phyloP scores from a whole-genome alignment of 1,284 basidiomycete genomes.

The Puccinia novopanici region DNA sequence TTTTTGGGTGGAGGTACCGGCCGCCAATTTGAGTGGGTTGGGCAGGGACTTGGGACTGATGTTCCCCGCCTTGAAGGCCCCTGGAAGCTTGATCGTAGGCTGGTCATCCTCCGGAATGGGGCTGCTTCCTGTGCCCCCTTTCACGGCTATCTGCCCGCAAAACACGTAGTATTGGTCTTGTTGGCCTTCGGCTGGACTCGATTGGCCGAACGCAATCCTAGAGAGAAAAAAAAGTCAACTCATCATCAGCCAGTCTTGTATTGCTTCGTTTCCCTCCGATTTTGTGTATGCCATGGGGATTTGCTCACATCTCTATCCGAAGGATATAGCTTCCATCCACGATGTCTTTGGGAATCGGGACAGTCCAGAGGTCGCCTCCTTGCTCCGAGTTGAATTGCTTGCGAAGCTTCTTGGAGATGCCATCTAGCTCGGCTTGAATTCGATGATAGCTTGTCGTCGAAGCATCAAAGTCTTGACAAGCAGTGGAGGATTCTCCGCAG shows the following conservation, averaged over 20 bases:
- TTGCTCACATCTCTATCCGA: slow-evolving; percentile 41
- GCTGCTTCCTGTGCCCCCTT: slow-evolving; percentile 1
- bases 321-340: slow-evolving; percentile 44
- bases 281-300: not conserved
- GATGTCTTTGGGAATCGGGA: slow-evolving; percentile 43
- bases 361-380: slow-evolving; percentile 35
- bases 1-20: not conserved
- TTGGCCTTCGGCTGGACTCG: slow-evolving; percentile 32
- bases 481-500: slow-evolving; percentile 25
- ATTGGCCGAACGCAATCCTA: slow-evolving; percentile 46
- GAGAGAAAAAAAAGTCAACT: not conserved
- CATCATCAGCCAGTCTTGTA: not conserved
- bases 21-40: not conserved
- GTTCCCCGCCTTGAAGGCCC: slow-evolving; percentile 38
- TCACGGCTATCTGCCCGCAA: slow-evolving; percentile 45
- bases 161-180: slow-evolving; percentile 52
- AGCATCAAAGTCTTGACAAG: slow-evolving; percentile 46
- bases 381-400: slow-evolving; percentile 30
- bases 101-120: slow-evolving; percentile 29
- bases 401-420: slow-evolving; percentile 35
- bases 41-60: slow-evolving; percentile 34
- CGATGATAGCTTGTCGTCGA: slow-evolving; percentile 21
- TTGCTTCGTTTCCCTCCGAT: not conserved
- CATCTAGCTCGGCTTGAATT: slow-evolving; percentile 44
- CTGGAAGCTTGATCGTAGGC: slow-evolving; percentile 24